These are phyloP conservation scores for Colletotrichum sp. DNA, from an alignment of 2,329 filamentous ascomycete genomes.

Conservation along the genomic window DNA sequence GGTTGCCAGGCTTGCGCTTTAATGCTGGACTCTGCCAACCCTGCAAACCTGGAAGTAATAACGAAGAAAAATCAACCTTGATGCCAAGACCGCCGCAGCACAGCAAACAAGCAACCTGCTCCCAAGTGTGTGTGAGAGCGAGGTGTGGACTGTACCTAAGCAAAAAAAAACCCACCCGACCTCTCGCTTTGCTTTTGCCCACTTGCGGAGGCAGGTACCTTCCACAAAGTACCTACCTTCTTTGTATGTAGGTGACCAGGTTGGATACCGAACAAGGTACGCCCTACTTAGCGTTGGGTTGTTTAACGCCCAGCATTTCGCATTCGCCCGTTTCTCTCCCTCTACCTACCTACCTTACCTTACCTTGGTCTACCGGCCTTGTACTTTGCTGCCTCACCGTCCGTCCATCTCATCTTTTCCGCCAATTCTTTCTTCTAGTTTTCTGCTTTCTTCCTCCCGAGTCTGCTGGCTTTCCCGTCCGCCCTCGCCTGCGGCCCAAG, in stretches of 20 bases:
- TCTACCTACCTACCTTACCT: neutral
- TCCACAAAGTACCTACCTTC: neutral
- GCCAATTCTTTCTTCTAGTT: neutral
- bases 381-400: neutral
- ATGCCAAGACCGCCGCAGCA: neutral
- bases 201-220: neutral
- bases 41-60: neutral
- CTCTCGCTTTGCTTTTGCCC: neutral
- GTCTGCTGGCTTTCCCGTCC: neutral
- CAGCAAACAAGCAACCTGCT: neutral
- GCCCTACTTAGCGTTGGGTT: neutral
- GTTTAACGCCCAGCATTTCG: constrained; percentile 4
- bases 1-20: neutral
- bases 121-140: neutral
- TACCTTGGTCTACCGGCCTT: neutral
- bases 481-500: neutral
- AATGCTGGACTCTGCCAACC: neutral
- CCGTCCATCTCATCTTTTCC: neutral
- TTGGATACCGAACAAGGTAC: neutral
- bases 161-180: neutral
- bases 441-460: neutral
- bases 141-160: neutral
- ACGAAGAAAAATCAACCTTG: neutral
- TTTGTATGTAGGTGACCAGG: neutral
- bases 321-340: neutral